phyloP scores from a whole-genome alignment of 2,329 filamentous ascomycete genomes.

The Stemphylium vesicarium region DNA sequence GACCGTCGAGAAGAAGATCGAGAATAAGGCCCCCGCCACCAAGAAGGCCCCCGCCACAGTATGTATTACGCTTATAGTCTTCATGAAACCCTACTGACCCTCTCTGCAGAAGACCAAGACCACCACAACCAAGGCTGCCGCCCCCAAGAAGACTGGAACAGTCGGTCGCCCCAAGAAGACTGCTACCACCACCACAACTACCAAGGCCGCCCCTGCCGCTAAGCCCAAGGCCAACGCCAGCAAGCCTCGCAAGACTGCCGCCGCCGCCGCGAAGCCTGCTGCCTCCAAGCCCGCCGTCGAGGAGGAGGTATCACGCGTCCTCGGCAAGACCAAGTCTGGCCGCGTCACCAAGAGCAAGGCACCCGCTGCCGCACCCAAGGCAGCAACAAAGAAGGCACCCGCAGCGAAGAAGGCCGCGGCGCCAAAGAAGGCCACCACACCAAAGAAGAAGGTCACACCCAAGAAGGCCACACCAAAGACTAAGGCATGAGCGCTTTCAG shows the following conservation, averaged over 20 bases:
- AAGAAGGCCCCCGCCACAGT: conserved; percentile 39
- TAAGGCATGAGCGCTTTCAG: conserved; percentile 35
- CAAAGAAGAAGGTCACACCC: conserved; percentile 54
- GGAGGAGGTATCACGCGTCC: conserved; percentile 69
- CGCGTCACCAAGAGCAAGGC: conserved; percentile 76
- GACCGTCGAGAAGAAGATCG: conserved; percentile 33
- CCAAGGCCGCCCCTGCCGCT: conserved; percentile 36
- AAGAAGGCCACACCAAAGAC: conserved; percentile 55
- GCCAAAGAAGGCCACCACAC: conserved; percentile 45
- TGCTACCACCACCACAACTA: conserved; percentile 27
- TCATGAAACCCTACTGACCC: conserved; percentile 17
- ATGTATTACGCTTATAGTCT: conserved; percentile 5
- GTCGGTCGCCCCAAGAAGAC: conserved; percentile 32
- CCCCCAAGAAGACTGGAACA: conserved; percentile 31
- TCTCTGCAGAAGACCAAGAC: conserved; percentile 37
- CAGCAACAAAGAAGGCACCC: background rate
- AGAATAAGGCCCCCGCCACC: conserved; percentile 35
- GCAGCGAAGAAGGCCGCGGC: conserved; percentile 46
- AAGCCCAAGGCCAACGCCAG: conserved; percentile 55
- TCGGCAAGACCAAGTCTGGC: conserved; percentile 85
- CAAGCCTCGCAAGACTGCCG: conserved; percentile 55
- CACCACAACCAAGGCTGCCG: conserved; percentile 26
- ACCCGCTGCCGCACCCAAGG: conserved; percentile 40
- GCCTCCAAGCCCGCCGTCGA: conserved; percentile 66
- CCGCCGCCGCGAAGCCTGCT: conserved; percentile 52